phyloP scores from a whole-genome alignment of 495 filamentous ascomycete species.

The Penicillium malachiteum region DNA sequence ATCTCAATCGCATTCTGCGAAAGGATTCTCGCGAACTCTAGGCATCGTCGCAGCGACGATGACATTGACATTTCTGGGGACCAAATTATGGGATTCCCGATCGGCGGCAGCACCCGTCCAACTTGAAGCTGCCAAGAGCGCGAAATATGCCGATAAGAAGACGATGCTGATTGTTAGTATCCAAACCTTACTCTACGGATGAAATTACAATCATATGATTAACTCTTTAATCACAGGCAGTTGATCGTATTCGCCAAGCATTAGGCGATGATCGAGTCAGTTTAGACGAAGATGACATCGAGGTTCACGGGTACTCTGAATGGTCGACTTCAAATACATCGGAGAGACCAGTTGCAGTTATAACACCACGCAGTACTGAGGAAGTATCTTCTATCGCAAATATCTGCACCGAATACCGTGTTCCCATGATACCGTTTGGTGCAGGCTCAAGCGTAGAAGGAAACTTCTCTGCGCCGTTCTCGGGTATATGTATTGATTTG shows the following conservation, averaged over 20 bases:
- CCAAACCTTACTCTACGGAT: not conserved
- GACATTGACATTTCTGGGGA: not conserved
- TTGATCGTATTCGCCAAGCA: conserved; percentile 1
- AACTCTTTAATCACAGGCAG: conserved; percentile 1
- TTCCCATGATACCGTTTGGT: conserved; percentile 84
- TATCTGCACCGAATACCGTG: conserved; percentile 75
- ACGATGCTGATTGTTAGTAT: conserved; percentile 5
- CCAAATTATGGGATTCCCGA: not conserved
- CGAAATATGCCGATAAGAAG: conserved; percentile 1
- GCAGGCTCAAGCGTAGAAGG: conserved; percentile 86
- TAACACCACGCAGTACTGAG: conserved; percentile 72
- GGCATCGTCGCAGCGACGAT: not conserved
- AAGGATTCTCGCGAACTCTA: not conserved
- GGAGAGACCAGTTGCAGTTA: conserved; percentile 72
- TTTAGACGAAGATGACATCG: conserved; percentile 73
- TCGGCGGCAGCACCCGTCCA: not conserved
- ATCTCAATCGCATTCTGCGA: not conserved
- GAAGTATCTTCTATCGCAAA: conserved; percentile 79
- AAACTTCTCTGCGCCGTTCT: conserved; percentile 81
- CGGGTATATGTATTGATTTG: conserved; percentile 88
- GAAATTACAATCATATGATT: not conserved
- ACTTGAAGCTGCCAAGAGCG: not conserved
- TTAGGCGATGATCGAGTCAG: conserved; percentile 14
- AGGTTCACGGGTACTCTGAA: conserved; percentile 80
- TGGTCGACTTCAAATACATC: conserved; percentile 84